Evolutionary conservation across 169 alveolate species (phyloP).

Genomic region (Cystoisospora suis): DNA sequence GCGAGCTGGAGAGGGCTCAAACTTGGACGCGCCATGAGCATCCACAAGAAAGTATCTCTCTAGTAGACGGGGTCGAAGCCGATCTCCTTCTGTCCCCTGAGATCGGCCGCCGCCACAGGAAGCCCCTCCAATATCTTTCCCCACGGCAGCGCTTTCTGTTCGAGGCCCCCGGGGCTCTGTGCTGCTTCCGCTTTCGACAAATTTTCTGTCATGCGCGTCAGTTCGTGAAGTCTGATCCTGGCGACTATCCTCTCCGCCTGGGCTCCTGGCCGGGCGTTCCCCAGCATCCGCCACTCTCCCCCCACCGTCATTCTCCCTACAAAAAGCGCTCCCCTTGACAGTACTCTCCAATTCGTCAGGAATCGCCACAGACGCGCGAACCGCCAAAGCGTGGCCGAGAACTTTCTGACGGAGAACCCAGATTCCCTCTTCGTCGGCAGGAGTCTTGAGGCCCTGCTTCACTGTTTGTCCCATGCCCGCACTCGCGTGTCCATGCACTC

Average conservation of each 20-base stretch:
- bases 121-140: neutral
- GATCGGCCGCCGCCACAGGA: neutral
- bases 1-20: constrained; percentile 9
- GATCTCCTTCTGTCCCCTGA: neutral
- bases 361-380: neutral
- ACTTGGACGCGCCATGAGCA: constrained; percentile 22
- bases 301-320: neutral
- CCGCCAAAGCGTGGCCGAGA: neutral
- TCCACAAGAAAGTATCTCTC: constrained; percentile 11
- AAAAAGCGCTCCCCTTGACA: neutral
- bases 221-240: no score
- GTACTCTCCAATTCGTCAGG: no score
- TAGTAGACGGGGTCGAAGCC: neutral
- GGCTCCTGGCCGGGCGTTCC: neutral
- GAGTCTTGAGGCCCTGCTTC: no score
- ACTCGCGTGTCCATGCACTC: no score
- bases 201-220: no score
- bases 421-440: constrained; percentile 9
- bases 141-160: neutral
- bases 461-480: no score
- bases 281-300: neutral
- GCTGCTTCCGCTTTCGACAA: no score
- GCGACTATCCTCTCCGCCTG: neutral
- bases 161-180: no score
- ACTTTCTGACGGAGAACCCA: neutral